Evolutionary conservation across 345 rosid species (phyloP).

Genomic region (Populus simonii): DNA sequence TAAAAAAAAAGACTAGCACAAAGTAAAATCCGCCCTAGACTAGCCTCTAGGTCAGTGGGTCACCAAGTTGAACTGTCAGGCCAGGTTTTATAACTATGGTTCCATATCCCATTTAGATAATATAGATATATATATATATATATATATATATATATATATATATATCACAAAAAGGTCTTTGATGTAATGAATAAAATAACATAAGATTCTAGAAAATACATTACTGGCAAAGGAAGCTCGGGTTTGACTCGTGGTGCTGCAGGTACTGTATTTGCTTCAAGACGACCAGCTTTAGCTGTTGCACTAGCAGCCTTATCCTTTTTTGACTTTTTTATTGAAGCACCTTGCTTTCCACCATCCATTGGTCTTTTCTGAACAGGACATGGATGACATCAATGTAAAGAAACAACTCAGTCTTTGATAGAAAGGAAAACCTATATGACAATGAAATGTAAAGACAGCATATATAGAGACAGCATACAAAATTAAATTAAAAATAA

Average conservation of each 20-base stretch:
- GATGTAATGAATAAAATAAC: background rate
- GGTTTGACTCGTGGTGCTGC: slow-evolving; percentile 77
- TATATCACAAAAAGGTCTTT: background rate
- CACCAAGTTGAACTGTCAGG: no score
- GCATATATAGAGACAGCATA: no score
- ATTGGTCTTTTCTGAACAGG: slow-evolving; percentile 62
- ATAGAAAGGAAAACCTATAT: background rate
- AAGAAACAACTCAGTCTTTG: background rate
- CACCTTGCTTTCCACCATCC: slow-evolving; percentile 87
- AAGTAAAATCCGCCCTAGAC: no score
- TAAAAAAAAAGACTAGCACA: no score
- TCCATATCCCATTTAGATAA: background rate
- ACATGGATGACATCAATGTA: slow-evolving; percentile 6
- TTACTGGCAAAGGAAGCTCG: slow-evolving; percentile 85
- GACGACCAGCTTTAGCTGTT: slow-evolving; percentile 62
- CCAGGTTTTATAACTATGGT: no score
- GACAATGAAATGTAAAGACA: background rate
- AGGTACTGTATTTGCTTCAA: slow-evolving; percentile 51
- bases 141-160: background rate
- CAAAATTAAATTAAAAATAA: background rate
- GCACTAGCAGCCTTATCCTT: slow-evolving; percentile 76
- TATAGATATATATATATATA: background rate
- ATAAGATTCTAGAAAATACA: slow-evolving; percentile 50
- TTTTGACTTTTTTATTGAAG: slow-evolving; percentile 75
- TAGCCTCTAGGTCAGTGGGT: no score